Conservation (phyloP, 2,329 filamentous ascomycete genomes). For the Fusarium armeniacum region DNA sequence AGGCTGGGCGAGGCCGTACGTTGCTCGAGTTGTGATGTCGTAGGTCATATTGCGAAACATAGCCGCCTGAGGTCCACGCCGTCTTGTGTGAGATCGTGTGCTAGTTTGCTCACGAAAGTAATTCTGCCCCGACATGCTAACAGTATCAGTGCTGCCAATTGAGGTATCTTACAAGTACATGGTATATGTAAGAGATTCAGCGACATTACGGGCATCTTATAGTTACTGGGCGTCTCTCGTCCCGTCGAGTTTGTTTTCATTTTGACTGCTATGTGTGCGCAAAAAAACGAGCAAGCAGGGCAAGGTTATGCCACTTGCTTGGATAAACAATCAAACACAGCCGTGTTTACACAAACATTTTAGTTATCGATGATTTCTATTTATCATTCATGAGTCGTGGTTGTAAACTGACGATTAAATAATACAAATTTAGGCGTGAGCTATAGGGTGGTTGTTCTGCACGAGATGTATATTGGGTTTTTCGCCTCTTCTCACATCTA, state of each 20-base stretch:
- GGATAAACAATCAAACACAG: neutral
- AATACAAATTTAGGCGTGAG: neutral
- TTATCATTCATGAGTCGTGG: too few relatives aligned
- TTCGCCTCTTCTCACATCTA: neutral
- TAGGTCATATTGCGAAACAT: neutral
- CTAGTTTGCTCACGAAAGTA: neutral
- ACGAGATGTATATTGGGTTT: too few relatives aligned
- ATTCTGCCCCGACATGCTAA: conserved; percentile 11
- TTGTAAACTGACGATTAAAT: neutral
- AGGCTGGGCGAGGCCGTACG: conserved; percentile 20
- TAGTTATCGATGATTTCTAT: neutral
- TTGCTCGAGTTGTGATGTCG: neutral
- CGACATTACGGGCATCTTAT: conserved; percentile 16
- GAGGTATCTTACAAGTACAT: neutral
- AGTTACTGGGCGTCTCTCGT: neutral
- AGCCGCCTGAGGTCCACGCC: conserved; percentile 1
- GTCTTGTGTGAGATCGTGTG: neutral
- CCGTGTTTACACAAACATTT: neutral
- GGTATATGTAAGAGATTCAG: neutral
- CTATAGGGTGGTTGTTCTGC: neutral
- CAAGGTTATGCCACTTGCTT: neutral
- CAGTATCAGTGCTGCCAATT: neutral
- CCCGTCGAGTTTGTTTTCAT: conserved; percentile 13
- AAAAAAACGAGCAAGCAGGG: conserved; percentile 4
- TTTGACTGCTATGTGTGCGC: conserved; percentile 1